Conservation (phyloP, 306 rosid species). For the Ormosia semicastrata region DNA sequence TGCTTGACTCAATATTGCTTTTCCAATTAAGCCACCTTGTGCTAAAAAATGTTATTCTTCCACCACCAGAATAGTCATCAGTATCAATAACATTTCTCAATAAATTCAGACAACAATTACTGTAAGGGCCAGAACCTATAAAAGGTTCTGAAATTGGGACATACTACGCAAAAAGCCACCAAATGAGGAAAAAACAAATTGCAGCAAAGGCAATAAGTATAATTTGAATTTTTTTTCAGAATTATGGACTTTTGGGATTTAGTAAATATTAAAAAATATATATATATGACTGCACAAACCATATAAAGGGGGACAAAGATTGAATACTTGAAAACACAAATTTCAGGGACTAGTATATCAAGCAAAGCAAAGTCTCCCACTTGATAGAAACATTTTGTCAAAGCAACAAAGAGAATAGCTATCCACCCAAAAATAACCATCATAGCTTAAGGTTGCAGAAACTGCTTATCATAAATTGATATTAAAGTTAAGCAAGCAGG, state of each 20-base stretch:
- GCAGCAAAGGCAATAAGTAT: not conserved
- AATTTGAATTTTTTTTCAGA: not conserved
- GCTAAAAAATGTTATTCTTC: not conserved
- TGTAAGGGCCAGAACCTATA: not conserved
- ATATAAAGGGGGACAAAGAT: not conserved
- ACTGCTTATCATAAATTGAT: conserved; percentile 1
- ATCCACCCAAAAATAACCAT: not conserved
- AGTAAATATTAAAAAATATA: not conserved
- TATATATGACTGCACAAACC: not conserved
- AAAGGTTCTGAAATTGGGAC: not conserved
- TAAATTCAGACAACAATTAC: not conserved
- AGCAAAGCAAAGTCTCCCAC: not conserved
- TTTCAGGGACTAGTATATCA: conserved; percentile 14
- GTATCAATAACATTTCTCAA: not conserved
- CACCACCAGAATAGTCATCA: not conserved
- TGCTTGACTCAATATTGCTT: not conserved
- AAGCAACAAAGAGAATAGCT: not conserved
- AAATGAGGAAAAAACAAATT: not conserved
- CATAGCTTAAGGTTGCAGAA: not conserved
- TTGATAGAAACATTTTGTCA: not conserved
- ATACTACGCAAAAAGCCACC: not conserved
- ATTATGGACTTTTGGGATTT: not conserved
- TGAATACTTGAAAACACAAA: not conserved
- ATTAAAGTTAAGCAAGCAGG: not conserved
- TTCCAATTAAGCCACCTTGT: conserved; percentile 6